These are phyloP conservation scores for Torulaspora microellipsoides DNA, from an alignment of 805 yeast species.

Conservation along the genomic window DNA sequence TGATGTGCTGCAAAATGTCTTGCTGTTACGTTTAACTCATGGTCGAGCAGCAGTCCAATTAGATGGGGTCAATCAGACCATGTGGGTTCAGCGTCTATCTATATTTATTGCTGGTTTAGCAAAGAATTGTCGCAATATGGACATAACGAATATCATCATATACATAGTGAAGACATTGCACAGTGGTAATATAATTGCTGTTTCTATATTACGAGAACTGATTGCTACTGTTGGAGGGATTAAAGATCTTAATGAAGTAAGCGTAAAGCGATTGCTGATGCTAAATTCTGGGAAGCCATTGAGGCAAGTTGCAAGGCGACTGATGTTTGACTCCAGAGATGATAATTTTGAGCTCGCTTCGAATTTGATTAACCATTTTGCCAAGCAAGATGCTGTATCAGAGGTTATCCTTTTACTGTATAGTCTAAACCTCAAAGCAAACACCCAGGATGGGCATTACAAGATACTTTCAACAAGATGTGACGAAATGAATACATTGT, in stretches of 20 bases:
- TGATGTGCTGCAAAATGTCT: constrained; percentile 75
- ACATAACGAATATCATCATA: constrained; percentile 55
- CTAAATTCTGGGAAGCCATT: constrained; percentile 62
- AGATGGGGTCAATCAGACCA: constrained; percentile 75
- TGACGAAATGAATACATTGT: constrained; percentile 67
- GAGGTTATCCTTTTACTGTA: constrained; percentile 67
- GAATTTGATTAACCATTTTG: constrained; percentile 45
- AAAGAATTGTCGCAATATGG: constrained; percentile 50
- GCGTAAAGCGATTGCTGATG: constrained; percentile 57
- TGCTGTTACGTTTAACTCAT: constrained; percentile 63
- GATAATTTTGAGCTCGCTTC: constrained; percentile 44
- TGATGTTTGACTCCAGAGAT: constrained; percentile 51
- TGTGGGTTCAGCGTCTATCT: constrained; percentile 83
- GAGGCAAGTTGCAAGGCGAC: constrained; percentile 48
- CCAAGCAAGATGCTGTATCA: constrained; percentile 42
- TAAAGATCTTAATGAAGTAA: constrained; percentile 61
- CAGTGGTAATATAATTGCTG: constrained; percentile 51
- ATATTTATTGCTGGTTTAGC: constrained; percentile 71
- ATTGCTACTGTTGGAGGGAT: constrained; percentile 76
- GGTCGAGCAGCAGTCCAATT: constrained; percentile 64
- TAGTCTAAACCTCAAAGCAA: constrained; percentile 39
- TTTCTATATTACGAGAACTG: constrained; percentile 63
- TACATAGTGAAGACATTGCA: constrained; percentile 62
- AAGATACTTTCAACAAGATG: constrained; percentile 66
- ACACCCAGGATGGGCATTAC: constrained; percentile 46